Conservation (phyloP, 371 early-diverging fungal species). For the Apophysomyces trapeziformis region DNA sequence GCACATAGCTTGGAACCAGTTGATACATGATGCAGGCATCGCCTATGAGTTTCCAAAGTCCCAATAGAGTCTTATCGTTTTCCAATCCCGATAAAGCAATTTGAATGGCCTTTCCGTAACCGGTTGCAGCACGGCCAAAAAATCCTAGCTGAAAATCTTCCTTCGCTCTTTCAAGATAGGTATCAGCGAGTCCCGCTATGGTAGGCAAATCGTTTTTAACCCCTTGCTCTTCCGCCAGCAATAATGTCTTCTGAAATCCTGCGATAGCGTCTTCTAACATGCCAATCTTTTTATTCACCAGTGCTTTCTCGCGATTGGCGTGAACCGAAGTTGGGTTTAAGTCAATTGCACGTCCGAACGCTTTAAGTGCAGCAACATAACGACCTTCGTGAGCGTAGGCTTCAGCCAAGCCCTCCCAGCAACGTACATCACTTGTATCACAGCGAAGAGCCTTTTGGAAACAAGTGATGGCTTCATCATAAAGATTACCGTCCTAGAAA, state of each 20-base stretch:
- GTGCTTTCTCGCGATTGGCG: constrained; percentile 60
- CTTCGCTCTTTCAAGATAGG: constrained; percentile 65
- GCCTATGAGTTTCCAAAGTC: constrained; percentile 75
- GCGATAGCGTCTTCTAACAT: constrained; percentile 67
- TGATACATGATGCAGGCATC: constrained; percentile 66
- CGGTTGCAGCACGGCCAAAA: constrained; percentile 72
- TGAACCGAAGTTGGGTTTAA: constrained; percentile 60
- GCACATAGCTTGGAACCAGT: constrained; percentile 50
- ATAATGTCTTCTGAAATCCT: constrained; percentile 53
- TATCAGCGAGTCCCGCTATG: constrained; percentile 67
- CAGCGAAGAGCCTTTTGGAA: constrained; percentile 84
- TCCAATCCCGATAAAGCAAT: constrained; percentile 33
- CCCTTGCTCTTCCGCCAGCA: constrained; percentile 43
- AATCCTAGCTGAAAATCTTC: constrained; percentile 71
- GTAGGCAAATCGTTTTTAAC: constrained; percentile 56
- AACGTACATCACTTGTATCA: constrained; percentile 64
- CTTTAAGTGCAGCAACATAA: constrained; percentile 80
- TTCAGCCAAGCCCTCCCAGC: constrained; percentile 91
- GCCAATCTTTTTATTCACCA: constrained; percentile 69
- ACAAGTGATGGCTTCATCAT: constrained; percentile 70
- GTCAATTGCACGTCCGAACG: constrained; percentile 74
- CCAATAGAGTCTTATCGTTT: constrained; percentile 40
- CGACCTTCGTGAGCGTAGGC: constrained; percentile 87
- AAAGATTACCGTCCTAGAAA: constrained; percentile 41
- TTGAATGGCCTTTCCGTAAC: constrained; percentile 55